Evolutionary conservation across 208 protist species (phyloP).

Genomic region (Leishmania martiniquensis): DNA sequence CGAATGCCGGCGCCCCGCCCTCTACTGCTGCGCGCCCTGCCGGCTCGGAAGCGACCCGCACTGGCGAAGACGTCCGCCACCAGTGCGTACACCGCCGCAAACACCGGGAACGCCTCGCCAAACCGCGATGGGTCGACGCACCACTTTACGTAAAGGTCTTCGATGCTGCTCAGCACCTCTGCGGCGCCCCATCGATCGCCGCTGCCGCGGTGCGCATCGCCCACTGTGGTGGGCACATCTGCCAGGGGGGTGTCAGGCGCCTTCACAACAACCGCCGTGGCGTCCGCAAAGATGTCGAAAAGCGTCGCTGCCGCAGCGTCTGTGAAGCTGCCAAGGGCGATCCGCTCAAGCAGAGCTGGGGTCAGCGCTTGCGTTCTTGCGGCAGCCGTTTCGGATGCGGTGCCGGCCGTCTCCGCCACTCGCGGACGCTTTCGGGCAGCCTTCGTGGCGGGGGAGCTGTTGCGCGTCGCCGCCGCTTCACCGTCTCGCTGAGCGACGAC

Average conservation of each 20-base stretch:
- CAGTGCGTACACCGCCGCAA: slow-evolving; percentile 51
- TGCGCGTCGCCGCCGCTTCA: slow-evolving; percentile 1
- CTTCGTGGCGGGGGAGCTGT: background rate
- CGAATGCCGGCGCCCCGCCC: background rate
- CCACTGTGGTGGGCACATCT: background rate
- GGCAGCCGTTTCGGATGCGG: background rate
- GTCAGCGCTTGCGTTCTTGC: slow-evolving; percentile 17
- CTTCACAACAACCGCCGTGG: slow-evolving; percentile 12
- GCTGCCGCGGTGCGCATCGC: background rate
- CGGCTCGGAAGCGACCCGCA: slow-evolving; percentile 6
- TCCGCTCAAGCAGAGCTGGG: slow-evolving; percentile 53
- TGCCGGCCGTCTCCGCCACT: background rate
- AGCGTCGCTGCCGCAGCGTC: slow-evolving; percentile 45
- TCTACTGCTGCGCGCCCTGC: background rate
- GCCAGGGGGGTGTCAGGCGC: background rate
- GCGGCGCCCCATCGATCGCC: background rate
- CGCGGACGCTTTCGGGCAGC: slow-evolving; percentile 15
- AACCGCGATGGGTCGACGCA: slow-evolving; percentile 46
- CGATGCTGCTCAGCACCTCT: slow-evolving; percentile 28
- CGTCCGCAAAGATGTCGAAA: slow-evolving; percentile 38
- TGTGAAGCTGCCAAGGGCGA: slow-evolving; percentile 71
- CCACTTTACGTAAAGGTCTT: slow-evolving; percentile 40
- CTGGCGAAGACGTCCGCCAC: slow-evolving; percentile 47
- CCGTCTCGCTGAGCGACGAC: background rate
- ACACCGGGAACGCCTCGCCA: slow-evolving; percentile 65